Percentiles rank a stretch among this genome's conserved stretches.
Conservation (phyloP, 1,284 basidiomycete genomes). For the Cryptococcus amylolentus region DNA sequence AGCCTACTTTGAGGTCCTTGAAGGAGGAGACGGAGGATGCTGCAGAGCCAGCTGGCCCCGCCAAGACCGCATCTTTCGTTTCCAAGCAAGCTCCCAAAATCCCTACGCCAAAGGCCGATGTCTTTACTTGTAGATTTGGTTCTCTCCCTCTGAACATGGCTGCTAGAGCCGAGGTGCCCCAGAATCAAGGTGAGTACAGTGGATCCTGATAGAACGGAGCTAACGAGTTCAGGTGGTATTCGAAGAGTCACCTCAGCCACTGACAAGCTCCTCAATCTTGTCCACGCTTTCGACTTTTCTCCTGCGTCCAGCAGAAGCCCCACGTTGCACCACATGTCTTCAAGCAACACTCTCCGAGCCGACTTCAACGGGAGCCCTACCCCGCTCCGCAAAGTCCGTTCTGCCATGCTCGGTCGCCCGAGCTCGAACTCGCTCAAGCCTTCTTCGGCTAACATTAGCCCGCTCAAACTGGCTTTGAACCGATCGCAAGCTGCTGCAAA, state of each 20-base stretch:
- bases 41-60: not conserved
- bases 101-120: not conserved
- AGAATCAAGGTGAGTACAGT: not conserved
- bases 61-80: not conserved
- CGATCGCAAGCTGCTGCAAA: constrained; percentile 16
- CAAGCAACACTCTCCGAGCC: constrained; percentile 19
- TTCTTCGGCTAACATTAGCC: constrained; percentile 16
- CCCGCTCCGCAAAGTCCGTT: constrained; percentile 26
- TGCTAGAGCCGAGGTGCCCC: not conserved
- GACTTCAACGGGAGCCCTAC: constrained; percentile 27
- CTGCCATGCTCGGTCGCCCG: constrained; percentile 22
- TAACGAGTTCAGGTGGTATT: constrained; percentile 20
- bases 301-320: constrained; percentile 16
- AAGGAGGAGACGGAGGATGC: constrained; percentile 27
- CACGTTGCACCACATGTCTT: constrained; percentile 14
- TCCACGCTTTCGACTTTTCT: constrained; percentile 27
- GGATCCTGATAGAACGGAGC: not conserved
- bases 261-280: constrained; percentile 29
- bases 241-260: constrained; percentile 35
- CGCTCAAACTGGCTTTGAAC: constrained; percentile 34
- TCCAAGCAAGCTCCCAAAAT: not conserved
- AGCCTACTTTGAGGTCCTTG: constrained; percentile 14
- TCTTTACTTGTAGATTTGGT: constrained; percentile 17
- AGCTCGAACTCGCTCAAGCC: constrained; percentile 23
- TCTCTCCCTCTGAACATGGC: not conserved